Percentiles rank a stretch among this genome's conserved stretches.
Conservation (phyloP, 116 monocot species). For the Trichopus zeylanicus region DNA sequence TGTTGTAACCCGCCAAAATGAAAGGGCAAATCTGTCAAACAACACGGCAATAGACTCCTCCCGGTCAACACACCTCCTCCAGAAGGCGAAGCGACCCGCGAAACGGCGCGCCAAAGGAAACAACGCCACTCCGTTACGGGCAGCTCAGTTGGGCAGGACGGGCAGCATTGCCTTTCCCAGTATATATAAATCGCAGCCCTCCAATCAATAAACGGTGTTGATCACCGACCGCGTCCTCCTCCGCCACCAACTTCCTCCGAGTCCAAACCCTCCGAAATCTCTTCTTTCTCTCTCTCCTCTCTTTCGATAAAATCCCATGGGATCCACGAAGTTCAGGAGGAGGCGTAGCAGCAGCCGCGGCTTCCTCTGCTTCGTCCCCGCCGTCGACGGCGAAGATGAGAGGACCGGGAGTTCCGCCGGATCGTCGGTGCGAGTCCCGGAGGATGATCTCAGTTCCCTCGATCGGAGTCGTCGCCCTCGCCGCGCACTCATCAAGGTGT, state of each 20-base stretch:
- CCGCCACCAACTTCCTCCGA: background rate
- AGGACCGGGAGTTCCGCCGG: background rate
- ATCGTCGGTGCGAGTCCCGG: background rate
- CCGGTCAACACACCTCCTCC: too few relatives aligned
- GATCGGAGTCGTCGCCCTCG: background rate
- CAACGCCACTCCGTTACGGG: background rate
- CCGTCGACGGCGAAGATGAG: background rate
- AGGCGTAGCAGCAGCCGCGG: constrained; percentile 1
- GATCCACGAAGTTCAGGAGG: background rate
- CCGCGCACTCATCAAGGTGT: background rate
- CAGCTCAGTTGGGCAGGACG: background rate
- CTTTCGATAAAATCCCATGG: background rate
- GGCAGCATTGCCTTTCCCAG: background rate
- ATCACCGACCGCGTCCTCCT: too few relatives aligned
- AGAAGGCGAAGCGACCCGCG: background rate
- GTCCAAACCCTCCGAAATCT: background rate
- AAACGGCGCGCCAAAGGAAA: background rate
- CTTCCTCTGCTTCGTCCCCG: constrained; percentile 6
- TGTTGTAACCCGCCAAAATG: too few relatives aligned
- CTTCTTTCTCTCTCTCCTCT: background rate
- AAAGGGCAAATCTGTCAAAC: too few relatives aligned
- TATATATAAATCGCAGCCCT: background rate
- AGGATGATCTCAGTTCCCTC: background rate
- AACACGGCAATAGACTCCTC: too few relatives aligned
- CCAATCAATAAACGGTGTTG: too few relatives aligned